Conservation (phyloP, 257 asterid species). For the Penstemon newberryi region DNA sequence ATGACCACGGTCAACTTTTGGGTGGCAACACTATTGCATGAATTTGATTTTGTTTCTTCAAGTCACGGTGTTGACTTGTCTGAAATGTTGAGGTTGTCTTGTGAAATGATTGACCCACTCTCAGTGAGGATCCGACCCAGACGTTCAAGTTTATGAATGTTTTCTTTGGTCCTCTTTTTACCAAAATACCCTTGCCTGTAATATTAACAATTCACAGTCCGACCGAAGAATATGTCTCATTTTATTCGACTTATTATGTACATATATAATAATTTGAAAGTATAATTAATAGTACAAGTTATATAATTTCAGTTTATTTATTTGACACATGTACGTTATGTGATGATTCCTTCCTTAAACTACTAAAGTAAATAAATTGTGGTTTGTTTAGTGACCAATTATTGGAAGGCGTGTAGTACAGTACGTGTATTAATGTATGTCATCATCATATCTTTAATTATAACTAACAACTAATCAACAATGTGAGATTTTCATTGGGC, state of each 20-base stretch:
- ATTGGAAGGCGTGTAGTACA: constrained; percentile 15
- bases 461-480: not conserved
- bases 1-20: constrained; percentile 59
- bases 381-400: constrained; percentile 6
- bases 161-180: not conserved
- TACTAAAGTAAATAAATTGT: not conserved
- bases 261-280: not conserved
- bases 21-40: constrained; percentile 68
- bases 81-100: constrained; percentile 52
- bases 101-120: constrained; percentile 80
- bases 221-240: not conserved
- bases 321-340: not conserved
- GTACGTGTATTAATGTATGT: no score
- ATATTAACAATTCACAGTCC: not conserved
- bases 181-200: not conserved
- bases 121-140: constrained; percentile 46
- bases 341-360: not conserved
- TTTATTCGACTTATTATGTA: not conserved
- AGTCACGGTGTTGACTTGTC: constrained; percentile 40
- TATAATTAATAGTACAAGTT: not conserved
- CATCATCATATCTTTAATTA: no score
- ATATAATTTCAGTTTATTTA: not conserved
- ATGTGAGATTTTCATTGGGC: constrained; percentile 20
- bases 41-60: constrained; percentile 37
- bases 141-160: not conserved